Percentiles rank a stretch among this genome's conserved stretches.
phyloP scores from a whole-genome alignment of 2,329 filamentous ascomycete genomes.

The Penicillium sp. region DNA sequence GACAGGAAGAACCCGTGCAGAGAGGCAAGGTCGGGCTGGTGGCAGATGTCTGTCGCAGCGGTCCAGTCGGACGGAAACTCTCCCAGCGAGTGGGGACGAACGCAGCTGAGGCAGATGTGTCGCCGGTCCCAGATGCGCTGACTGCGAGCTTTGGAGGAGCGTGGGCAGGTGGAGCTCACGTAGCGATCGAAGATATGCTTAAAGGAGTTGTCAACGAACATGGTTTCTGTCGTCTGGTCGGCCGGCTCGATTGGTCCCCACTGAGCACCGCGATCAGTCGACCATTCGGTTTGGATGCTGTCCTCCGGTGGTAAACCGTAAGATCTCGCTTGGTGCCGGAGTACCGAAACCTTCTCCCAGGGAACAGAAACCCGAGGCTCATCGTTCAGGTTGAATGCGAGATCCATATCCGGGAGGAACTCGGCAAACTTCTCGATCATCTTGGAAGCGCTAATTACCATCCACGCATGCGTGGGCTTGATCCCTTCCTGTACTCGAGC shows the following conservation, averaged over 20 bases:
- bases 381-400: constrained; percentile 56
- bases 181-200: constrained; percentile 35
- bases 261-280: constrained; percentile 27
- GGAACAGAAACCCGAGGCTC: constrained; percentile 51
- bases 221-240: constrained; percentile 25
- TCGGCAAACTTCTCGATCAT: constrained; percentile 50
- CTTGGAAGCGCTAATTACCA: constrained; percentile 46
- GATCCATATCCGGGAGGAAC: constrained; percentile 54
- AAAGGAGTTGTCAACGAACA: constrained; percentile 37
- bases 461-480: constrained; percentile 50
- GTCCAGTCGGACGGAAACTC: constrained; percentile 61
- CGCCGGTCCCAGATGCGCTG: constrained; percentile 56
- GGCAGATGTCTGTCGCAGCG: constrained; percentile 58
- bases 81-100: constrained; percentile 55
- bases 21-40: constrained; percentile 65
- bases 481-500: constrained; percentile 45
- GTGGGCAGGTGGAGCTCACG: constrained; percentile 51
- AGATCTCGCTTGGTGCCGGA: constrained; percentile 26
- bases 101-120: constrained; percentile 57
- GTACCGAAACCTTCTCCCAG: constrained; percentile 34
- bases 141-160: constrained; percentile 51
- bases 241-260: constrained; percentile 35
- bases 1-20: constrained; percentile 66
- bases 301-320: too few relatives aligned
- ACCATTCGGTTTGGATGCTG: constrained; percentile 16